phyloP scores from a whole-genome alignment of 768 basidiomycete species.

The Tubosaeta sp. region DNA sequence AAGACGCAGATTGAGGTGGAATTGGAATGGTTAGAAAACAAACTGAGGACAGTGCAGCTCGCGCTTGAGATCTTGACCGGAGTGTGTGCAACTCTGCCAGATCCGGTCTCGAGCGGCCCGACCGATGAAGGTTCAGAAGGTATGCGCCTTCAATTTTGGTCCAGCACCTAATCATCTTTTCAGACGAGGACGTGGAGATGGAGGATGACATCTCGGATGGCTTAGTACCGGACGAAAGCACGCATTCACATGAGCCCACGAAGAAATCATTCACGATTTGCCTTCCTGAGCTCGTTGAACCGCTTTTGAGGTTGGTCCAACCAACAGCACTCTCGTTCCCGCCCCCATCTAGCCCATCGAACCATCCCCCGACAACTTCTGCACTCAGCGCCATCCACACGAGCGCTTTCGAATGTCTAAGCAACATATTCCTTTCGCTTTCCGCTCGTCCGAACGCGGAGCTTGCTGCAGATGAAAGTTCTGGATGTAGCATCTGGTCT shows the following conservation, averaged over 20 bases:
- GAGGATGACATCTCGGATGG: conserved; percentile 26
- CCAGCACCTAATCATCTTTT: conserved; percentile 32
- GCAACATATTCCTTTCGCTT: conserved; percentile 81
- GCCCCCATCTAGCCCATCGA: conserved; percentile 60
- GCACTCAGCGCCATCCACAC: conserved; percentile 80
- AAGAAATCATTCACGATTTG: conserved; percentile 31
- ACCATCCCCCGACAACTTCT: conserved; percentile 86
- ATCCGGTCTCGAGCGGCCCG: conserved; percentile 48
- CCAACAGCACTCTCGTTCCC: conserved; percentile 83
- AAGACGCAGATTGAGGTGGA: conserved; percentile 63
- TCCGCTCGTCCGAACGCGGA: conserved; percentile 43
- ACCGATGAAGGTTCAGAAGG: conserved; percentile 38
- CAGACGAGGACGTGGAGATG: conserved; percentile 42
- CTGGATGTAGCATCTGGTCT: conserved; percentile 57
- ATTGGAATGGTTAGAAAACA: conserved; percentile 68
- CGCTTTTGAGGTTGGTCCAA: conserved; percentile 63
- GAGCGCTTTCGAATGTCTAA: conserved; percentile 83
- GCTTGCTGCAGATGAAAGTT: conserved; percentile 42
- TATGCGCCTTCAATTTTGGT: background rate
- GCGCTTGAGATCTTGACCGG: conserved; percentile 88
- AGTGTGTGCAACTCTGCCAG: conserved; percentile 82
- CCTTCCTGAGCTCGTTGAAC: conserved; percentile 60
- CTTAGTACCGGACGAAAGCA: conserved; percentile 22
- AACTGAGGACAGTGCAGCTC: conserved; percentile 69
- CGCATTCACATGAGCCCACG: conserved; percentile 17